Evolutionary conservation across 2,329 filamentous ascomycete species (phyloP).

Genomic region (Sporothrix pallida): DNA sequence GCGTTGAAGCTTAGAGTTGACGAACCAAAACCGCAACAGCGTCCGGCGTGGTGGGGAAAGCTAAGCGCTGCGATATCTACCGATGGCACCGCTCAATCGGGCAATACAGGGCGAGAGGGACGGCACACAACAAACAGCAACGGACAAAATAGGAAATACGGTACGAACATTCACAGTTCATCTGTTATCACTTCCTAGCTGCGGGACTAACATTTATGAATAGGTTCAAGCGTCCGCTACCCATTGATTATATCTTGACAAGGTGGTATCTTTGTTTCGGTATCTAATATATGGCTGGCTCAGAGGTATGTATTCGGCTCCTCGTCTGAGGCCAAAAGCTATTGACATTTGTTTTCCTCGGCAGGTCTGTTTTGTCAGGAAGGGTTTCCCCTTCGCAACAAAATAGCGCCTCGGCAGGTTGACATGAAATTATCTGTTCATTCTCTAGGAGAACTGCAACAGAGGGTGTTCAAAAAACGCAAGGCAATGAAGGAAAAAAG

Average conservation of each 20-base stretch:
- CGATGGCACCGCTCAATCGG: background rate
- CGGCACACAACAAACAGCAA: background rate
- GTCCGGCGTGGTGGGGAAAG: constrained; percentile 1
- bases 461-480: too few relatives aligned
- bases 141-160: constrained; percentile 1
- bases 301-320: constrained; percentile 30
- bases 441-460: too few relatives aligned
- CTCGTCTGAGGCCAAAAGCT: constrained; percentile 26
- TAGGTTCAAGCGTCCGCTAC: constrained; percentile 63
- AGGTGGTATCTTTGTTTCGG: constrained; percentile 31
- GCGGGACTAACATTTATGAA: constrained; percentile 41
- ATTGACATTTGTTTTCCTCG: constrained; percentile 29
- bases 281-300: constrained; percentile 44
- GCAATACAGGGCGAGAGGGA: background rate
- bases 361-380: constrained; percentile 31
- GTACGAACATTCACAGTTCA: background rate
- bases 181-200: background rate
- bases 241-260: constrained; percentile 38
- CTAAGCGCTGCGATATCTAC: background rate
- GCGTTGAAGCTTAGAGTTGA: background rate
- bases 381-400: constrained; percentile 17
- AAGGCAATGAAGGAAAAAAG: background rate
- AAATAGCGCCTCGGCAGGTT: constrained; percentile 33
- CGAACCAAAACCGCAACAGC: constrained; percentile 3
- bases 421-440: constrained; percentile 19